These are phyloP conservation scores for Populus trichocarpa DNA, from an alignment of 441 rosid genomes.

Conservation along the genomic window DNA sequence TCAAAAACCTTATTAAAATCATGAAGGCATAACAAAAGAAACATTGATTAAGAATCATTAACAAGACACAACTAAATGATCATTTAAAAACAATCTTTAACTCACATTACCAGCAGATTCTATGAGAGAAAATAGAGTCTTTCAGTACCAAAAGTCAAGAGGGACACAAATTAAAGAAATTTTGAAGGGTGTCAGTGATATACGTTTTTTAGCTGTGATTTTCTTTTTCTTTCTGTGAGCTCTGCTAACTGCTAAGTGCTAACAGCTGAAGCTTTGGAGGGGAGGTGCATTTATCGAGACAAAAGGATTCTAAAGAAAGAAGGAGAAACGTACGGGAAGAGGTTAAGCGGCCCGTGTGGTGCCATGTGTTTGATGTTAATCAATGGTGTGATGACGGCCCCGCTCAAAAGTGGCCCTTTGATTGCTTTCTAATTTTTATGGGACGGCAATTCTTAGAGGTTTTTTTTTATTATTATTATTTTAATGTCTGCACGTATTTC, in stretches of 20 bases:
- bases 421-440: neutral
- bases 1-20: neutral
- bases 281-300: neutral
- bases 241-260: too few relatives aligned
- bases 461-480: too few relatives aligned
- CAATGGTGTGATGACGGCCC: constrained; percentile 17
- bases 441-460: too few relatives aligned
- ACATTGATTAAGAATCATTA: too few relatives aligned
- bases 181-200: neutral
- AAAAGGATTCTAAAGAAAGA: neutral
- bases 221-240: too few relatives aligned
- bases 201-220: too few relatives aligned
- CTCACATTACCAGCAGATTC: neutral
- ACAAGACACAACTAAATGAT: neutral
- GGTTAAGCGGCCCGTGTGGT: constrained; percentile 18
- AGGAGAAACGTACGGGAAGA: constrained; percentile 33
- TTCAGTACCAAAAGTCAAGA: neutral
- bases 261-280: neutral
- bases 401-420: constrained; percentile 3
- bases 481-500: too few relatives aligned
- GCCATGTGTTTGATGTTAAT: constrained; percentile 35
- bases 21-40: neutral
- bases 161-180: neutral
- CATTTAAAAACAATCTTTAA: neutral
- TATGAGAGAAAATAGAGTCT: neutral